phyloP scores from a whole-genome alignment of 2,329 filamentous ascomycete species.

The Diaporthe batatas region DNA sequence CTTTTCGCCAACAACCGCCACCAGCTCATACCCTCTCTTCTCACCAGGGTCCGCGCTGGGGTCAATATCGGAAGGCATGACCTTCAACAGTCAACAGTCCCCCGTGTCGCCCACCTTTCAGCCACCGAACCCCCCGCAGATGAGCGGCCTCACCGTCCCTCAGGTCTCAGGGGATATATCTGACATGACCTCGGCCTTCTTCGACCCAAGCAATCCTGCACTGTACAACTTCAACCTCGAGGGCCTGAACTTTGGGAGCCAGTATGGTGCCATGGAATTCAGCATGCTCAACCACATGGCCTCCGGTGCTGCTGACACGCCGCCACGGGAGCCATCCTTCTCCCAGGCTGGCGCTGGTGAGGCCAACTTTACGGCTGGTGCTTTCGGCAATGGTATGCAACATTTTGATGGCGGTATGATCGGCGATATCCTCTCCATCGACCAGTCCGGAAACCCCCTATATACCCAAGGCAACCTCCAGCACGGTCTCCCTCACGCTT shows the following conservation, averaged over 20 bases:
- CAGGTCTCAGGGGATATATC: constrained; percentile 64
- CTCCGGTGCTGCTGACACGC: constrained; percentile 85
- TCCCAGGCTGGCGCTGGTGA: constrained; percentile 55
- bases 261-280: constrained; percentile 95
- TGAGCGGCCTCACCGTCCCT: constrained; percentile 62
- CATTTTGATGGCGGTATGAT: constrained; percentile 64
- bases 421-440: constrained; percentile 66
- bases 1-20: constrained; percentile 61
- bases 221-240: constrained; percentile 97
- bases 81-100: constrained; percentile 76
- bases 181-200: constrained; percentile 72
- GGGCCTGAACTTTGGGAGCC: constrained; percentile 93
- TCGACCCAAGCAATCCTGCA: constrained; percentile 92
- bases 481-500: constrained; percentile 74
- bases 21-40: constrained; percentile 65
- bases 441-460: constrained; percentile 60
- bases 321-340: constrained; percentile 72
- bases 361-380: constrained; percentile 58
- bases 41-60: constrained; percentile 61
- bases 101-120: constrained; percentile 82
- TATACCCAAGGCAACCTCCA: constrained; percentile 71
- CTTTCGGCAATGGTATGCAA: constrained; percentile 65
- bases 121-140: constrained; percentile 61
- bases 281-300: constrained; percentile 97
- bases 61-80: constrained; percentile 61